These are phyloP conservation scores for Kockiozyma suomiensis DNA, from an alignment of 805 yeast species.

Conservation along the genomic window DNA sequence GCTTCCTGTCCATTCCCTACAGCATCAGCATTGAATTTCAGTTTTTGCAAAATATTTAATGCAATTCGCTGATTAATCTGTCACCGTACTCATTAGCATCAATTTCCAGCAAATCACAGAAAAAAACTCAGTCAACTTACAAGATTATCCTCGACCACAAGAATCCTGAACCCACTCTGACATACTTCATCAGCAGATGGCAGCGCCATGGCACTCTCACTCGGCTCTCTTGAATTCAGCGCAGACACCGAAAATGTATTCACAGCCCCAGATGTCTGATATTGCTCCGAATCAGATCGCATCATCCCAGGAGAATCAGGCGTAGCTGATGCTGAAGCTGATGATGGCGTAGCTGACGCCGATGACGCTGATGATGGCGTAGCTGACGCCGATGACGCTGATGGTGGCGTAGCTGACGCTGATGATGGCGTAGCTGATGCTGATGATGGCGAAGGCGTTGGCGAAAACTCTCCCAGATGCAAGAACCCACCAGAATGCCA, in stretches of 20 bases:
- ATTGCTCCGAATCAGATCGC: background rate
- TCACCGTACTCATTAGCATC: background rate
- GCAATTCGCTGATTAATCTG: constrained; percentile 35
- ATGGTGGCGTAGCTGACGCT: background rate
- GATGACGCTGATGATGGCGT: background rate
- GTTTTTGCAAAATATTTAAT: constrained; percentile 22
- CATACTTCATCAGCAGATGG: background rate
- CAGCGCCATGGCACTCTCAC: background rate
- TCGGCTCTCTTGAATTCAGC: no score
- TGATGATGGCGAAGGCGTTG: background rate
- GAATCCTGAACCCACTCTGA: constrained; percentile 12
- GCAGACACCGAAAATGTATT: no score
- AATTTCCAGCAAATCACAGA: background rate
- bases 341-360: background rate
- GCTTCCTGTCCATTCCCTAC: constrained; percentile 34
- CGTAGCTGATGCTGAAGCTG: background rate
- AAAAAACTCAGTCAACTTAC: constrained; percentile 14
- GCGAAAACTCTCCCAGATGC: constrained; percentile 14
- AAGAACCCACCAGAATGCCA: constrained; percentile 1
- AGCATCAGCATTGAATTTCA: constrained; percentile 29
- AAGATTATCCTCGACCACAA: constrained; percentile 34
- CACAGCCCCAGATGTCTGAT: background rate
- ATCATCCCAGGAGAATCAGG: background rate
- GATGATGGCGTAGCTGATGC: background rate
- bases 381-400: no score